A percentile compares a stretch with the other conserved stretches of the same genome.
Conservation (phyloP, 2,329 filamentous ascomycete species). For the Tolypocladium guangdongense region DNA sequence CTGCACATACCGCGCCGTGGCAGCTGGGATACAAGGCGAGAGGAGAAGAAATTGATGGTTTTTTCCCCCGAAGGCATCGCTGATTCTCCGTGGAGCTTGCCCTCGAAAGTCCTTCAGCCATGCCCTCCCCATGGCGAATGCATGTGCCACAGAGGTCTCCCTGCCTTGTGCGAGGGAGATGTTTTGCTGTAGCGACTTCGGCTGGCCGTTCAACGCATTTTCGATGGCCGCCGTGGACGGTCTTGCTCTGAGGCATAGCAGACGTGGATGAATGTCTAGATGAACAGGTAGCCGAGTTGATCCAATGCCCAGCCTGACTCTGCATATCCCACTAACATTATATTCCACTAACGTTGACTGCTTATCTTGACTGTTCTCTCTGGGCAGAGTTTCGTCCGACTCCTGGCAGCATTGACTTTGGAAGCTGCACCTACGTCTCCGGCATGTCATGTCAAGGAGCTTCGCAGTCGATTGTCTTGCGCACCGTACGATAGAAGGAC, state of each 20-base stretch:
- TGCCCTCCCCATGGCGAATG: not conserved
- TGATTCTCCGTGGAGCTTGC: conserved; percentile 11
- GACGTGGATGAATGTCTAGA: not conserved
- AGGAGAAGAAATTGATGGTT: conserved; percentile 37
- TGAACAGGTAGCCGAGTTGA: not conserved
- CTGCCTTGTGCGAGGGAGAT: not conserved
- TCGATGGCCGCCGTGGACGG: not conserved
- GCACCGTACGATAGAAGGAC: not conserved
- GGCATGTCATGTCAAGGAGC: not conserved
- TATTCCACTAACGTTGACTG: too few species aligned
- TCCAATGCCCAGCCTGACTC: not conserved
- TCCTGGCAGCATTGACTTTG: not conserved
- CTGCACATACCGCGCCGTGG: conserved; percentile 34
- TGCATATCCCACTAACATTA: too few species aligned
- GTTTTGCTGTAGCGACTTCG: not conserved
- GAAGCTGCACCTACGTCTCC: not conserved
- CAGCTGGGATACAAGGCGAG: conserved; percentile 60
- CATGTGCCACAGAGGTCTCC: too few species aligned
- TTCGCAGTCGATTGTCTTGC: not conserved
- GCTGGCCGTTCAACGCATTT: not conserved
- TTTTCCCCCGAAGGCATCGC: conserved; percentile 17
- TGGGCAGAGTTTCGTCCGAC: not conserved
- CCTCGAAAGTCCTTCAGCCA: conserved; percentile 16
- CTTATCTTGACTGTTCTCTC: not conserved
- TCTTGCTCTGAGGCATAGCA: not conserved